Conservation (phyloP, 129 eudicot genomes). For the Tanacetum coccineum region DNA sequence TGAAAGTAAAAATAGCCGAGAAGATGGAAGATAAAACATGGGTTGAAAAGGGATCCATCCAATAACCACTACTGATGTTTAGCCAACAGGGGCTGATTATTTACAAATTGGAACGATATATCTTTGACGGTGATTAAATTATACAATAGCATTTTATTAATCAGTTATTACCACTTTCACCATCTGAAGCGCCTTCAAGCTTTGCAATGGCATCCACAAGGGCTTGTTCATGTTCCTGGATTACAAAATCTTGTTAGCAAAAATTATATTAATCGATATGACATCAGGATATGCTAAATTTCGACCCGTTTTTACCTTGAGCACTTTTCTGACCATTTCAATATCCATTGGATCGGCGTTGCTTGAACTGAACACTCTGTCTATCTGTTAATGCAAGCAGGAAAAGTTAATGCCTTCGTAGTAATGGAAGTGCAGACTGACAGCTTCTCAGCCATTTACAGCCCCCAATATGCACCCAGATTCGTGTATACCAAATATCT, state of each 20-base stretch:
- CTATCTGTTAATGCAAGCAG: slow-evolving; percentile 48
- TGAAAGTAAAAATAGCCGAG: background rate
- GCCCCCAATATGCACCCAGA: no score
- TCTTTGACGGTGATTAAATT: slow-evolving; percentile 19
- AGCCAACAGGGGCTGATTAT: slow-evolving; percentile 21
- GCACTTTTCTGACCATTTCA: slow-evolving; percentile 67
- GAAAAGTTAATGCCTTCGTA: background rate
- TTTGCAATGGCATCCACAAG: slow-evolving; percentile 76
- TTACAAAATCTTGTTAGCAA: slow-evolving; percentile 2
- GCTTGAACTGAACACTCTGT: slow-evolving; percentile 58
- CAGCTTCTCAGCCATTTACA: background rate
- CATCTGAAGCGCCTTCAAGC: slow-evolving; percentile 74
- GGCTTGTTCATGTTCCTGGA: slow-evolving; percentile 88
- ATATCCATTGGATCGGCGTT: slow-evolving; percentile 58
- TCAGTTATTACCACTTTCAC: slow-evolving; percentile 83
- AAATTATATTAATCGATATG: background rate
- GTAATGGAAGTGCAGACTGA: background rate
- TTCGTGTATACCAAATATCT: no score
- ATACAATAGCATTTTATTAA: slow-evolving; percentile 26
- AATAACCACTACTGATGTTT: slow-evolving; percentile 17
- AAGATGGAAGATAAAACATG: background rate
- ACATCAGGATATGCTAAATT: background rate
- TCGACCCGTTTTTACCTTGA: slow-evolving; percentile 29
- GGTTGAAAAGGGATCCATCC: slow-evolving; percentile 1
- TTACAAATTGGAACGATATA: slow-evolving; percentile 18